These are phyloP conservation scores for Fusarium heterosporum DNA, from an alignment of 2,329 filamentous ascomycete genomes.

Conservation along the genomic window DNA sequence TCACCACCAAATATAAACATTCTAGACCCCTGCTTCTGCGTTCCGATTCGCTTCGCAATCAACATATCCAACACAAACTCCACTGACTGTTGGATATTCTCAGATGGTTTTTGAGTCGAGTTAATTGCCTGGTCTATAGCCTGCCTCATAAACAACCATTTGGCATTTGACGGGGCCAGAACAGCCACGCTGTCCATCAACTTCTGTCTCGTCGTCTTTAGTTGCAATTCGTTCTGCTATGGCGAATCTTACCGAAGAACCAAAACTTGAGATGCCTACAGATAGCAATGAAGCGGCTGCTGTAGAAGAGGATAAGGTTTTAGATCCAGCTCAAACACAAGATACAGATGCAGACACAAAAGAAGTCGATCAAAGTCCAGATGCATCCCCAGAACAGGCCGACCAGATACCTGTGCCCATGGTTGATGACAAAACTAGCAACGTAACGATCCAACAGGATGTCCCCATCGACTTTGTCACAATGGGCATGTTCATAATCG, in stretches of 20 bases:
- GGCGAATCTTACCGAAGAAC: conserved; percentile 21
- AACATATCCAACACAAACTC: conserved; percentile 18
- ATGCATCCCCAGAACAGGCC: conserved; percentile 17
- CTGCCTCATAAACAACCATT: too few species aligned
- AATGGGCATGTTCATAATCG: conserved; percentile 80
- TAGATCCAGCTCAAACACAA: conserved; percentile 18
- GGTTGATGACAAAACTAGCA: neutral
- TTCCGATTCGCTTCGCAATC: conserved; percentile 13
- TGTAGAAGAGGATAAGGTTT: conserved; percentile 5
- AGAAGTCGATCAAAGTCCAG: neutral
- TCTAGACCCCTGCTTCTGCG: conserved; percentile 26
- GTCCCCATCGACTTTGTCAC: conserved; percentile 71
- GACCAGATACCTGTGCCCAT: conserved; percentile 4
- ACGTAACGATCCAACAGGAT: conserved; percentile 8
- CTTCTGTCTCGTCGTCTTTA: neutral
- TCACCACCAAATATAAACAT: conserved; percentile 1
- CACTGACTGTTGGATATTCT: conserved; percentile 17
- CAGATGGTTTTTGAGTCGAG: neutral
- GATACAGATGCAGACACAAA: neutral
- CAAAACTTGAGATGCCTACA: conserved; percentile 7
- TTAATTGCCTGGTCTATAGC: too few species aligned
- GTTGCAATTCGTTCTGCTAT: conserved; percentile 5
- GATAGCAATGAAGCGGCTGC: conserved; percentile 5
- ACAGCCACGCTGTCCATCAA: neutral
- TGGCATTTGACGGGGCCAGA: neutral